Conservation (phyloP, 306 rosid species). For the Adenanthera pavonina region DNA sequence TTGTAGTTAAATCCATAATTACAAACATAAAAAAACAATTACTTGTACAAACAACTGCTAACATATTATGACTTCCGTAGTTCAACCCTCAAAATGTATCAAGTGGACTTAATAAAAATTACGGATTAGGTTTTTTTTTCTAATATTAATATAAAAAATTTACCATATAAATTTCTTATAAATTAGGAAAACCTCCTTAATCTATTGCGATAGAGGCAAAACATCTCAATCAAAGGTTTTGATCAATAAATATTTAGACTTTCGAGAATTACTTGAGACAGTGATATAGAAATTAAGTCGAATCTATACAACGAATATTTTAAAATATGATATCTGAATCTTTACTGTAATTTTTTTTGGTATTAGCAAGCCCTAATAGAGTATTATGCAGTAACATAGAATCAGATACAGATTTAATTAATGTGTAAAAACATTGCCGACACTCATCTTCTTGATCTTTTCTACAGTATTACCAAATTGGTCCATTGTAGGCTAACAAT, state of each 20-base stretch:
- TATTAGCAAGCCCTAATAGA: background rate
- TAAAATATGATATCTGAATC: background rate
- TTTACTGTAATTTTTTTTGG: background rate
- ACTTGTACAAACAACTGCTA: too few relatives aligned
- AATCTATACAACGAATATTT: background rate
- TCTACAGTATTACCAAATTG: background rate
- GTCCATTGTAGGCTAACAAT: background rate
- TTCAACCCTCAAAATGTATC: too few relatives aligned
- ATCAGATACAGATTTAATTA: background rate
- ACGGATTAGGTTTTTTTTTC: too few relatives aligned
- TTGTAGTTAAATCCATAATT: too few relatives aligned
- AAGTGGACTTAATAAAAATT: too few relatives aligned
- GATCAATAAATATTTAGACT: too few relatives aligned
- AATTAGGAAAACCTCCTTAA: background rate
- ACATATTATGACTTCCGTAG: too few relatives aligned
- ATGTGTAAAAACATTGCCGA: constrained; percentile 4
- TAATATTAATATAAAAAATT: background rate
- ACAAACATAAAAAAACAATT: too few relatives aligned
- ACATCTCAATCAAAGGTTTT: too few relatives aligned
- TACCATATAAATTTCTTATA: background rate
- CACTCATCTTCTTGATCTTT: background rate
- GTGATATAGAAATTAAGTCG: background rate
- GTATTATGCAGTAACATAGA: background rate
- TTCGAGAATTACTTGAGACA: background rate
- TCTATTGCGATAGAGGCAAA: too few relatives aligned